Evolutionary conservation across 192 early-diverging fungal genomes (phyloP).

Genomic region (Ambispora gerdemannii): DNA sequence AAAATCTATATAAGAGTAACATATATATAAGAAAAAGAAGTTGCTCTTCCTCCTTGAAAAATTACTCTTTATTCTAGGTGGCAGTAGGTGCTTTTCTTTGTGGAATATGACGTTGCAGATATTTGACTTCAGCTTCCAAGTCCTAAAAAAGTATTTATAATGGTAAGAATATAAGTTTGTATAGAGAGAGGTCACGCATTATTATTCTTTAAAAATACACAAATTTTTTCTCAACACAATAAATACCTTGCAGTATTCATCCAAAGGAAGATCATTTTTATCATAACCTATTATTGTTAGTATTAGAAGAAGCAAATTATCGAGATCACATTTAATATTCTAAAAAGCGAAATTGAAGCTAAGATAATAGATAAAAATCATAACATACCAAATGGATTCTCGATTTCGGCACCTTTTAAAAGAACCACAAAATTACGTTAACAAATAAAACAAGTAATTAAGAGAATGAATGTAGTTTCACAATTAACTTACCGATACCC

Average conservation of each 20-base stretch:
- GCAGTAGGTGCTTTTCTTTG: not conserved
- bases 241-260: conserved; percentile 26
- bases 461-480: not conserved
- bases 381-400: conserved; percentile 69
- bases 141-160: conserved; percentile 7
- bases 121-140: conserved; percentile 28
- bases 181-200: not conserved
- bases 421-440: not conserved
- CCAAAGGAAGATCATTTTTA: conserved; percentile 25
- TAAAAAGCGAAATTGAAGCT: not conserved
- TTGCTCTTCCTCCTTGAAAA: too few relatives aligned
- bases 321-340: not conserved
- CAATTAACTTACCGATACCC: conserved; percentile 47
- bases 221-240: too few relatives aligned
- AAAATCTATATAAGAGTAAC: too few relatives aligned
- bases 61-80: too few relatives aligned
- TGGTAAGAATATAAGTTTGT: not conserved
- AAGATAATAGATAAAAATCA: not conserved
- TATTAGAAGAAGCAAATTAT: not conserved
- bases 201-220: too few relatives aligned
- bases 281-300: too few relatives aligned
- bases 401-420: conserved; percentile 63
- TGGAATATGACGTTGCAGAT: conserved; percentile 22
- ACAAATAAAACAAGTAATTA: too few relatives aligned
- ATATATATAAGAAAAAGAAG: too few relatives aligned